A percentile compares a stretch with the other conserved stretches of the same genome.
Conservation (phyloP, 2,329 filamentous ascomycete species). For the Penicillium sp. region DNA sequence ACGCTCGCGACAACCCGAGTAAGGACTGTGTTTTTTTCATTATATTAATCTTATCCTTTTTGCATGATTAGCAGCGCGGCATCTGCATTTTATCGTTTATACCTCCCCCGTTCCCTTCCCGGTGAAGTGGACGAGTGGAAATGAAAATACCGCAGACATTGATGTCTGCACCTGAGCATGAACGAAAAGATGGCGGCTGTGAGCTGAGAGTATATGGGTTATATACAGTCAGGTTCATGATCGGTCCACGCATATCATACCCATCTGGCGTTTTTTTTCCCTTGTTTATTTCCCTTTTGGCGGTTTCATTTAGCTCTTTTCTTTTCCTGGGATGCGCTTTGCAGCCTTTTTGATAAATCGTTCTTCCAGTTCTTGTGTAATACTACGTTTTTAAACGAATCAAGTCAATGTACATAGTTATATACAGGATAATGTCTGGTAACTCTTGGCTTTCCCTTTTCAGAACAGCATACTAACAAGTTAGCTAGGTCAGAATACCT, state of each 20-base stretch:
- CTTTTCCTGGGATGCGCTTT: not conserved
- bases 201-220: conserved; percentile 9
- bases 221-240: conserved; percentile 17
- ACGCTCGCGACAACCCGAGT: conserved; percentile 10
- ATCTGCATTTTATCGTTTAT: conserved; percentile 7
- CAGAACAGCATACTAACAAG: no score
- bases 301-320: not conserved
- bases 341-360: not conserved
- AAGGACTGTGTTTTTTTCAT: not conserved
- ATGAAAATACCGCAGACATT: not conserved
- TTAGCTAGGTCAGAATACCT: no score
- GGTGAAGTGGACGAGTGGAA: conserved; percentile 3
- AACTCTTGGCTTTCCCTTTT: no score
- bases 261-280: conserved; percentile 17
- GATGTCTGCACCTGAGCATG: conserved; percentile 4
- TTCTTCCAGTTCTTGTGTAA: not conserved
- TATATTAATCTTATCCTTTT: not conserved
- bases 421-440: not conserved
- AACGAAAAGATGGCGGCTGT: not conserved
- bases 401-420: conserved; percentile 3
- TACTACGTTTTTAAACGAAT: conserved; percentile 1
- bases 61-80: conserved; percentile 14
- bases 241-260: conserved; percentile 24
- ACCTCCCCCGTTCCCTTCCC: conserved; percentile 6
- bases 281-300: not conserved